Base-by-base conservation (phyloP, 768 basidiomycete species). In the Amanita molliuscula region DNA sequence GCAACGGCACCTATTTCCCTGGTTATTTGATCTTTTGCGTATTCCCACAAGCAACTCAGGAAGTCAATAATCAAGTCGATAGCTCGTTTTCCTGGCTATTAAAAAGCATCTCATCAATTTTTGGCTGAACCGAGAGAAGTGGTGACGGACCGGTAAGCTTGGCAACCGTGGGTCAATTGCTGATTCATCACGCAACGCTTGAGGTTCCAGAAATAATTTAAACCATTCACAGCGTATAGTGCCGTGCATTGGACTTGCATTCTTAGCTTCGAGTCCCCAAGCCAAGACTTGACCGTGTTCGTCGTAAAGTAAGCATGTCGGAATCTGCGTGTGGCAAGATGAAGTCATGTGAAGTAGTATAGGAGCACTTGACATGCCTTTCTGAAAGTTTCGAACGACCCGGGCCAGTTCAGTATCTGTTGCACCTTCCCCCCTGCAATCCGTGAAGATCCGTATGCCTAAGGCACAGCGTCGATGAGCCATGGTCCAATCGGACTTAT, bases 221-320 rank as follows among this genome's bases (percentile, higher is more conserved):
- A 92, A 94, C 74, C 75, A 77, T 64, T 77, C 76, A 54, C 75
- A 76, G 50, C 71, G 66, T 15, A 66, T 68, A 9, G 78, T 79
- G 6, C 88, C 86, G 3, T 76, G 71, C 67, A 82, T 75, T 2
- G 79, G 78, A 18, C 77, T 76, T 2, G 84, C 77, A 57, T 85
- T 88, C 70, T 91, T 91, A 3, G 90, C 90, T 67, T 91, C 86
- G 44, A 91, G 65, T 1, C 90, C 89, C 89, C 90, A 93, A 4
- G 86, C 83, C 20, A 88, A 58, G 1, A 92, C 81, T 53, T 75
- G 75, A 0, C 88, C 88, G 28, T 69, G 65, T 38, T 83, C 79
- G 55, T 88, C 81, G 54, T 92, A 94, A 13, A 92, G 63, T 31
- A 94, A 70, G 64, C 90, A 92, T 1, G 91, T 92, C 1, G 90